Base-by-base conservation (phyloP, 495 filamentous ascomycete species). In the Massariosphaeria phaeospora region DNA sequence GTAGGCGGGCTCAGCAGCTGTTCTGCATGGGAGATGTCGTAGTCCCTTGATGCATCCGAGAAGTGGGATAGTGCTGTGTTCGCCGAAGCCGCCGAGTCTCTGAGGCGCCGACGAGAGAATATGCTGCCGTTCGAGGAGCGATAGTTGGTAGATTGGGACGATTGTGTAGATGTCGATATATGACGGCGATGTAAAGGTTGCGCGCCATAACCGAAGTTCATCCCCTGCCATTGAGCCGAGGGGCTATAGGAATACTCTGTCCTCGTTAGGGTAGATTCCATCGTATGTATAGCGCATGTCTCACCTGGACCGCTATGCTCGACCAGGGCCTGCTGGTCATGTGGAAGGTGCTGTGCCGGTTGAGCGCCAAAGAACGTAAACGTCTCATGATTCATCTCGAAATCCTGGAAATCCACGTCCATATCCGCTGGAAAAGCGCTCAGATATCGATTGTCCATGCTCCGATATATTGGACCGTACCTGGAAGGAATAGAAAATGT, bases 1-100 rank as follows among this genome's bases (percentile, higher is more conserved):
- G 34, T 20, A 27, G 25, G 17, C 4, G 30, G 17, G 30, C 27
- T 33, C 30, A 46, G 29, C 9, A n/a, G 9, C n/a, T 12, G 2
- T 38, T 36, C 33, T 29, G 41, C 31, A 12, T 55, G 42, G 23
- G n/a, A 31, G 11, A 33, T 18, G 27, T 42, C 3, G 21, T 48
- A 35, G 4, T 41, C 26, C 25, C 35, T 27, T 2, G 52, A 41
- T 6, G 7, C n/a, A 10, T 41, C 3, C 12, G 43, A 56, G 26
- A 13, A 23, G 4, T 43, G 20, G 2, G 55, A 46, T 40, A 24
- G 35, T 2, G 36, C 39, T 11, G 55, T 58, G 36, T 38, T 48
- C 10, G 47, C 46, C 29, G 55, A 58, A 30, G 55, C 41, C 25
- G 23, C 21, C 11, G 55, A 58, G 25, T 38, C 18, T 26, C 55